Percentiles rank a stretch among this genome's conserved stretches.
Conservation (phyloP, 1,284 basidiomycete species). For the Malassezia caprae region DNA sequence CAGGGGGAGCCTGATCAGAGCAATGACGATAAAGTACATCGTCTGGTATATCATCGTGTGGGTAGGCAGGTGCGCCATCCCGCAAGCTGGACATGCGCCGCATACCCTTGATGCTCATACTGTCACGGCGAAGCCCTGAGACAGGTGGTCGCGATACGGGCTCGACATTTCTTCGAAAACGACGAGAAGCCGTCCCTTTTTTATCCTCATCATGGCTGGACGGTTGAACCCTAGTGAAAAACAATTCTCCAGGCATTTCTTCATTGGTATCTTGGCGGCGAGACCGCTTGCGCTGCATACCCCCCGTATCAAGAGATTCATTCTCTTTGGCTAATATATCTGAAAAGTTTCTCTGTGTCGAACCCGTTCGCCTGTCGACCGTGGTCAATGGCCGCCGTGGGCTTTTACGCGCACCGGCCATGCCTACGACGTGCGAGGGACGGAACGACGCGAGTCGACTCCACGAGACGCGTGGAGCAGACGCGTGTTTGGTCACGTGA, state of each 20-base stretch:
- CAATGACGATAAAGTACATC: conserved; percentile 35
- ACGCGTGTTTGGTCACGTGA: conserved; percentile 13
- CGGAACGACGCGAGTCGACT: background rate
- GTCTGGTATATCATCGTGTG: conserved; percentile 37
- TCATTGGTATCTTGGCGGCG: conserved; percentile 1
- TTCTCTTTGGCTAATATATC: conserved; percentile 2
- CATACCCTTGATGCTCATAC: conserved; percentile 33
- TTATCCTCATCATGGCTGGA: background rate
- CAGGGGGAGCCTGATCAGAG: conserved; percentile 31
- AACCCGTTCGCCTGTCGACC: background rate
- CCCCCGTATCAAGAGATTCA: background rate
- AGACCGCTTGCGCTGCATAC: background rate
- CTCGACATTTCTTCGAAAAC: background rate
- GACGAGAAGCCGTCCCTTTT: background rate
- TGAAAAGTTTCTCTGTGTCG: background rate
- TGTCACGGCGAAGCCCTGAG: conserved; percentile 21
- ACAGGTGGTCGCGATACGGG: conserved; percentile 8
- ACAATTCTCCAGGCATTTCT: conserved; percentile 1
- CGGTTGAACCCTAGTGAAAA: conserved; percentile 1
- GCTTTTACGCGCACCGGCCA: conserved; percentile 13
- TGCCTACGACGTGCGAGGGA: background rate
- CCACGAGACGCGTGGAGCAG: background rate
- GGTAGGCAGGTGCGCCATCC: conserved; percentile 32
- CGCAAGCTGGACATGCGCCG: conserved; percentile 30
- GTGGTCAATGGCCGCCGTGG: conserved; percentile 1